Percentiles rank a stretch among this genome's conserved stretches.
phyloP scores from a whole-genome alignment of 257 asterid genomes.

The Thymus quinquecostatus region DNA sequence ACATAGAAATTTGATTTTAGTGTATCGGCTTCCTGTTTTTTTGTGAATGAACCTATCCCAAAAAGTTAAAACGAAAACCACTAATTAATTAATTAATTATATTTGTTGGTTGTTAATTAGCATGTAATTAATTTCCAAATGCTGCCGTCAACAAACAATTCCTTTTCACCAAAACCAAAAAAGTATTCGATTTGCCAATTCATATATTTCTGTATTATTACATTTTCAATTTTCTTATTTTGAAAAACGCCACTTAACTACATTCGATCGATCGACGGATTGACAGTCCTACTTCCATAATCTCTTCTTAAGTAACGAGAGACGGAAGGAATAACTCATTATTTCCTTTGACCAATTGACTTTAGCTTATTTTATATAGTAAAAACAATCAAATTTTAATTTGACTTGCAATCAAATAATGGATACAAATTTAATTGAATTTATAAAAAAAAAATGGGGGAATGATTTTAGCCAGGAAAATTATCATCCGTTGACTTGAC shows the following conservation, averaged over 20 bases:
- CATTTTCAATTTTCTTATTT: not conserved
- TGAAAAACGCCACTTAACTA: slow-evolving; percentile 6
- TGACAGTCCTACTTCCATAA: too few species aligned
- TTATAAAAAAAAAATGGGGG: too few species aligned
- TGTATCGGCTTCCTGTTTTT: not conserved
- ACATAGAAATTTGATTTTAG: not conserved
- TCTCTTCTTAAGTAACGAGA: too few species aligned
- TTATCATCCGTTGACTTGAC: not conserved
- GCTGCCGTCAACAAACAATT: slow-evolving; percentile 38
- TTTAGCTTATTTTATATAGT: not conserved
- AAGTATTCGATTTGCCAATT: not conserved
- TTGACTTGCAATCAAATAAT: too few species aligned
- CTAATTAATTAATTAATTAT: not conserved
- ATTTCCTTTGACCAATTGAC: not conserved
- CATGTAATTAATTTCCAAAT: slow-evolving; percentile 31
- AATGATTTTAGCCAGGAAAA: too few species aligned
- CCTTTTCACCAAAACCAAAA: slow-evolving; percentile 21
- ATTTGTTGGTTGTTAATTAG: slow-evolving; percentile 33
- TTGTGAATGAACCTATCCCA: not conserved
- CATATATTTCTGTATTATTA: not conserved
- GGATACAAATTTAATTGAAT: too few species aligned
- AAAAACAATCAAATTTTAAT: too few species aligned
- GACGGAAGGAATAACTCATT: too few species aligned
- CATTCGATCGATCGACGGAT: not conserved
- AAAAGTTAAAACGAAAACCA: not conserved